Conservation (phyloP, 2,329 filamentous ascomycete species). For the Claviceps arundinis region DNA sequence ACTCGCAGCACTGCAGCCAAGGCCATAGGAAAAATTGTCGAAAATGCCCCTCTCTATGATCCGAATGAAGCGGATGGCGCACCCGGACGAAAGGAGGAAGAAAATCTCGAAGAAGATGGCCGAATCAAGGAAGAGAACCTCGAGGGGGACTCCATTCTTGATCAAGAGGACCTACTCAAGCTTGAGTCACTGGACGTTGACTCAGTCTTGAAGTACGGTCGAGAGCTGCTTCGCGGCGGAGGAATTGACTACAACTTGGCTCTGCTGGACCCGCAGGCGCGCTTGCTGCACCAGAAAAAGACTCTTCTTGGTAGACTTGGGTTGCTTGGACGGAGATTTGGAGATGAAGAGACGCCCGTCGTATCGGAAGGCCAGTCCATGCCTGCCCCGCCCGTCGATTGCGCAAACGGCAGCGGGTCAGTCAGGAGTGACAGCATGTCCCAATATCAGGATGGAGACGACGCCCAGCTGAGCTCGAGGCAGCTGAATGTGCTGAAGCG, state of each 20-base stretch:
- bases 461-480: conserved; percentile 69
- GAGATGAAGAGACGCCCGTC: conserved; percentile 62
- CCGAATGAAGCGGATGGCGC: conserved; percentile 63
- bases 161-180: conserved; percentile 50
- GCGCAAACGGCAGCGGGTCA: conserved; percentile 20
- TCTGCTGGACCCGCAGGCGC: conserved; percentile 64
- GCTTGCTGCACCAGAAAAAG: conserved; percentile 80
- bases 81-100: conserved; percentile 27
- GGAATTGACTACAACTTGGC: conserved; percentile 78
- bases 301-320: conserved; percentile 72
- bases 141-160: conserved; percentile 28
- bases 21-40: conserved; percentile 85
- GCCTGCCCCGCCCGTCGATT: conserved; percentile 33
- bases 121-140: conserved; percentile 50
- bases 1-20: conserved; percentile 87
- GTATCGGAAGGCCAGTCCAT: conserved; percentile 35
- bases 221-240: conserved; percentile 71
- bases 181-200: conserved; percentile 66
- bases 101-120: conserved; percentile 20
- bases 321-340: conserved; percentile 68
- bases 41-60: conserved; percentile 77
- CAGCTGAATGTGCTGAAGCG: conserved; percentile 91
- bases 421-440: conserved; percentile 22
- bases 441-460: conserved; percentile 38
- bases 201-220: conserved; percentile 69